Conservation (phyloP, 306 rosid species). For the Cucumis hystrix region DNA sequence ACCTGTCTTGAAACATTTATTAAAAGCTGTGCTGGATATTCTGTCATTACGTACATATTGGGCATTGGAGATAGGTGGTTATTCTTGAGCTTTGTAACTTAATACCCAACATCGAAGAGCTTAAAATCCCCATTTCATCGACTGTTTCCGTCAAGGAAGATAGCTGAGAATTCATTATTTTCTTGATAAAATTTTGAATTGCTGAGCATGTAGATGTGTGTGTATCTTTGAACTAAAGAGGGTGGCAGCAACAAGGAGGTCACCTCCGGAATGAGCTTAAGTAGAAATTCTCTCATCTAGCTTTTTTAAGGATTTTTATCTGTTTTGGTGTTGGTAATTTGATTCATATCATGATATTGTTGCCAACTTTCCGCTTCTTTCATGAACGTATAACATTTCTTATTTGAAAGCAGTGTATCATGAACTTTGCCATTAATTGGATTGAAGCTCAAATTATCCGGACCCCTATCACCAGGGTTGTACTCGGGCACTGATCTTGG, state of each 20-base stretch:
- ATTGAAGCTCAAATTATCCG: neutral
- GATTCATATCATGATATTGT: neutral
- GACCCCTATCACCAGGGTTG: neutral
- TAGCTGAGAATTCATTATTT: neutral
- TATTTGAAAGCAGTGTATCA: neutral
- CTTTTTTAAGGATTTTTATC: neutral
- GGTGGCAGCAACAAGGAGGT: neutral
- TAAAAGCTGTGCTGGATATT: constrained; percentile 98
- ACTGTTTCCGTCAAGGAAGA: neutral
- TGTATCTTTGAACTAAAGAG: neutral
- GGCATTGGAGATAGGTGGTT: constrained; percentile 97
- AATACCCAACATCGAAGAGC: neutral
- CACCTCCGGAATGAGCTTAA: neutral
- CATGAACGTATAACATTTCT: neutral
- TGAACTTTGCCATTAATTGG: neutral
- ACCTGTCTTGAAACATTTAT: constrained; percentile 94
- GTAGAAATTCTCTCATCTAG: neutral
- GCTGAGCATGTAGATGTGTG: neutral
- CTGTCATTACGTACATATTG: constrained; percentile 94
- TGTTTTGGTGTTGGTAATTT: neutral
- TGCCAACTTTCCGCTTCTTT: neutral
- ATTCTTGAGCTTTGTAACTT: neutral
- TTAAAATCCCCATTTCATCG: neutral
- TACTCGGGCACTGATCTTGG: neutral
- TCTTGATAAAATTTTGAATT: neutral